Base-by-base conservation (phyloP, 495 filamentous ascomycete species). In the Aspergillus kassunensis region DNA sequence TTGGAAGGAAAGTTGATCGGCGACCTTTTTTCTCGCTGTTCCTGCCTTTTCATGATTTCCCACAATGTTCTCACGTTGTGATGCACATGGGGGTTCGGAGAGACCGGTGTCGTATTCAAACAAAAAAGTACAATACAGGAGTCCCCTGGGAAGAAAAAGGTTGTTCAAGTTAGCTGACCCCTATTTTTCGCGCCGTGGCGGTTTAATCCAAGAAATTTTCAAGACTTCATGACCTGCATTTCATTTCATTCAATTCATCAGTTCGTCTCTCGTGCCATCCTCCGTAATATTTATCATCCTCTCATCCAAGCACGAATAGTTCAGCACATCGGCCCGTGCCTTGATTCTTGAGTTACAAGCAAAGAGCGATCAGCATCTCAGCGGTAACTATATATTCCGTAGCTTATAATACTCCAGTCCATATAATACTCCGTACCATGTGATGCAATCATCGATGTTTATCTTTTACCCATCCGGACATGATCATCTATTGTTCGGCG, bases 101-200 rank as follows among this genome's bases (percentile, higher is more conserved):
- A 62, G 58, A 65, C 49, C 56, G 59, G 59, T 61, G 58, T 66
- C 63, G 64, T 63, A 53, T 66, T 44, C 36, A 36, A 43, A 43
- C 52, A 39, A 21, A 58, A 57, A 59, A 60, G 53, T 54, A 53
- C 43, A 53, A 52, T 57, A 51, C 49, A 43, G 69, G 70, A 73
- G 67, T 74, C 68, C 63, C 58, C 55, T 61, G 68, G 70, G 66
- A 71, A 67, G 61, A 68, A 74, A 67, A 72, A 68, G 69, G 65
- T 61, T 69, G 69, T 74, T 68, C 62, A 69, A 68, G 69, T 64
- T 74, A 72, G 71, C 69, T 71, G 68, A 68, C 66, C 68, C 62
- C 64, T 71, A n/a, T 61, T 63, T 65, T 57, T 73, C 67, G 67
- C 68, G 64, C 71, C 69, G 69, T 75, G 72, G 72, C 72, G 71